Percentiles rank a stretch among this genome's conserved stretches.
Evolutionary conservation across 2,329 filamentous ascomycete genomes (phyloP).

Genomic region (Cordyceps militaris): DNA sequence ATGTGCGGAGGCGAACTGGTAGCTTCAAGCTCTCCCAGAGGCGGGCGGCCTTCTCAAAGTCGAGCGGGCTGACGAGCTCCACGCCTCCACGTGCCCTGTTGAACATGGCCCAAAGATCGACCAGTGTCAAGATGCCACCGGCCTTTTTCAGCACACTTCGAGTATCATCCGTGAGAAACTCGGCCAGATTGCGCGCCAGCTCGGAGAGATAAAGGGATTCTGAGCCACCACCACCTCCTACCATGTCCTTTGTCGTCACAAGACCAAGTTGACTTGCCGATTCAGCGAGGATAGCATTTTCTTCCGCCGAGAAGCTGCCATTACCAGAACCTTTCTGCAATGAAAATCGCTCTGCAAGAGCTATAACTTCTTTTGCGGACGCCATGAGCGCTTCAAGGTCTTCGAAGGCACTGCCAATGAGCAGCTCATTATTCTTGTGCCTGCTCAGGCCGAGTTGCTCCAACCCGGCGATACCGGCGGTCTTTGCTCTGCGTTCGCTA

Average conservation of each 20-base stretch:
- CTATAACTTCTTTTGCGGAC: conserved; percentile 91
- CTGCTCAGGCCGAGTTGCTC: conserved; percentile 79
- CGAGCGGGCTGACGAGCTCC: conserved; percentile 82
- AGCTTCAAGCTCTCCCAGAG: conserved; percentile 84
- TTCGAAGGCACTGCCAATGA: conserved; percentile 91
- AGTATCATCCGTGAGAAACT: conserved; percentile 81
- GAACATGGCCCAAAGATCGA: conserved; percentile 91
- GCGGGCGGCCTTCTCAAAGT: conserved; percentile 83
- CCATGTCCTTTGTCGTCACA: conserved; percentile 91
- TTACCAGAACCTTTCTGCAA: conserved; percentile 55
- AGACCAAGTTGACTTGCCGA: conserved; percentile 74
- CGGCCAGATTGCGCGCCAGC: conserved; percentile 73
- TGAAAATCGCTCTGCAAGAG: conserved; percentile 82
- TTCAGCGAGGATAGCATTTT: conserved; percentile 68
- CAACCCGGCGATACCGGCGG: conserved; percentile 84
- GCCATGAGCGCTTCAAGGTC: conserved; percentile 96
- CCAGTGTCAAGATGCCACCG: conserved; percentile 81
- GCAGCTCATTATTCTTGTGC: conserved; percentile 84
- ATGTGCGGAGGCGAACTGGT: conserved; percentile 77
- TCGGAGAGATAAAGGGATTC: conserved; percentile 88
- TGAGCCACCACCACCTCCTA: conserved; percentile 63
- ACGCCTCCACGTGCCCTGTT: conserved; percentile 90
- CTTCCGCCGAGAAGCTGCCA: conserved; percentile 58
- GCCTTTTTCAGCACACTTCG: conserved; percentile 70
- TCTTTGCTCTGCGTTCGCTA: conserved; percentile 39